These are phyloP conservation scores for Drosera capensis DNA, from an alignment of 148 eudicot genomes.

Conservation along the genomic window DNA sequence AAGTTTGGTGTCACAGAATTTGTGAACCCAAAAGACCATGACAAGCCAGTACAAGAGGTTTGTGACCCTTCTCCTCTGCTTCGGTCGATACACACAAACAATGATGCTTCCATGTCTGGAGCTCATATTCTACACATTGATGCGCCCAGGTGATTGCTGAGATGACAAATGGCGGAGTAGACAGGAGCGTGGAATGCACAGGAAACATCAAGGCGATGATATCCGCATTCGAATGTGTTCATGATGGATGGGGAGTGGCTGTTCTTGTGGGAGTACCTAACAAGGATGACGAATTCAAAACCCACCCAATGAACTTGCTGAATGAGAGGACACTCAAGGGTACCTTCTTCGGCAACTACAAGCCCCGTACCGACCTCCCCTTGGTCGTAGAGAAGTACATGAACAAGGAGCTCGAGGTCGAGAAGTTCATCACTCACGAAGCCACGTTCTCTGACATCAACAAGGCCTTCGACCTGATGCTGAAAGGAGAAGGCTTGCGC, in stretches of 20 bases:
- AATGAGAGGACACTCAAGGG: conserved; percentile 37
- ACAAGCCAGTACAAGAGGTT: conserved; percentile 35
- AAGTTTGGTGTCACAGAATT: conserved; percentile 40
- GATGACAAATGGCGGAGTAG: conserved; percentile 49
- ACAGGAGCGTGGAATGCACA: conserved; percentile 40
- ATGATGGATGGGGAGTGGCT: conserved; percentile 54
- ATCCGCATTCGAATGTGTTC: conserved; percentile 50
- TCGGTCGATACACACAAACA: too few relatives aligned
- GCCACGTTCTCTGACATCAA: conserved; percentile 33
- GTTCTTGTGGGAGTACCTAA: conserved; percentile 45
- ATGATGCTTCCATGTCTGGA: too few relatives aligned
- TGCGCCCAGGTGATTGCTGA: conserved; percentile 18
- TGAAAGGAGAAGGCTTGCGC: conserved; percentile 34
- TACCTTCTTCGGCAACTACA: conserved; percentile 41
- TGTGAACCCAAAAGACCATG: conserved; percentile 35
- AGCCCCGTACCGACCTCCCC: conserved; percentile 33
- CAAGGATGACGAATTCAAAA: conserved; percentile 37
- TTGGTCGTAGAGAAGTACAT: conserved; percentile 45
- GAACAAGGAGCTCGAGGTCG: conserved; percentile 48
- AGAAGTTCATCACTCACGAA: conserved; percentile 49
- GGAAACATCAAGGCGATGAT: conserved; percentile 51
- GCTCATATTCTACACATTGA: too few relatives aligned
- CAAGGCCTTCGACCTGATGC: conserved; percentile 48
- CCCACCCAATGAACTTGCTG: conserved; percentile 34
- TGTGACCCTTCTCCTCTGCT: background rate